phyloP scores from a whole-genome alignment of 2,329 filamentous ascomycete species.

The Epichloe gansuensis region DNA sequence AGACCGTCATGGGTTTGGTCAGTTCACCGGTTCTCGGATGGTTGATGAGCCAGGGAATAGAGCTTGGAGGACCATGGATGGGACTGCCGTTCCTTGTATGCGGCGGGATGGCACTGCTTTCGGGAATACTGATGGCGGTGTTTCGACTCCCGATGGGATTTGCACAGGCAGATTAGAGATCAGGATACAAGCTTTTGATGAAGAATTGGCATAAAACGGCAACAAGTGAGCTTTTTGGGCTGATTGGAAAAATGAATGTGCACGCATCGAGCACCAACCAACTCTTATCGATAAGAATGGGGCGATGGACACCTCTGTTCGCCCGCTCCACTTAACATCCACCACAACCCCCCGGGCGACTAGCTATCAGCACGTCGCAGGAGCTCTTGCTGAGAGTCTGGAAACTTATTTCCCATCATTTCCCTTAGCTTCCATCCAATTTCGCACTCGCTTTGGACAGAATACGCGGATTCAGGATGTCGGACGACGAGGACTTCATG shows the following conservation, averaged over 20 bases:
- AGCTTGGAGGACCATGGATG: slow-evolving; percentile 33
- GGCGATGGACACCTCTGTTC: neutral
- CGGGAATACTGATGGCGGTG: slow-evolving; percentile 18
- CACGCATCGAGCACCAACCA: neutral
- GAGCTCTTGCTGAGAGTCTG: neutral
- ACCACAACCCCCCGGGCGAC: neutral
- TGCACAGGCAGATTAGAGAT: slow-evolving; percentile 5
- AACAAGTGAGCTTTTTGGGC: no score
- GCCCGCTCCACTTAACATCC: neutral
- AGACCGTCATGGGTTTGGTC: slow-evolving; percentile 35
- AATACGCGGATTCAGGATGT: slow-evolving; percentile 24
- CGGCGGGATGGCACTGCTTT: slow-evolving; percentile 18
- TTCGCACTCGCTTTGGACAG: no score
- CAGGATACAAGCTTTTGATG: neutral
- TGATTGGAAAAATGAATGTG: no score
- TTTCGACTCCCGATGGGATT: slow-evolving; percentile 16
- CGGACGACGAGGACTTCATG: slow-evolving; percentile 39
- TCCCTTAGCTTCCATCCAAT: no score
- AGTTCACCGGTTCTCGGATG: slow-evolving; percentile 34
- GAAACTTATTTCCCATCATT: neutral
- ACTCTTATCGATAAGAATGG: neutral
- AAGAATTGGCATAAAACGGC: no score
- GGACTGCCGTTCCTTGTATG: slow-evolving; percentile 37
- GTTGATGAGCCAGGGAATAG: slow-evolving; percentile 33
- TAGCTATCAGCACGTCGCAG: neutral